Base-by-base conservation (phyloP, 2,329 filamentous ascomycete species). In the Aspergillus fructus region DNA sequence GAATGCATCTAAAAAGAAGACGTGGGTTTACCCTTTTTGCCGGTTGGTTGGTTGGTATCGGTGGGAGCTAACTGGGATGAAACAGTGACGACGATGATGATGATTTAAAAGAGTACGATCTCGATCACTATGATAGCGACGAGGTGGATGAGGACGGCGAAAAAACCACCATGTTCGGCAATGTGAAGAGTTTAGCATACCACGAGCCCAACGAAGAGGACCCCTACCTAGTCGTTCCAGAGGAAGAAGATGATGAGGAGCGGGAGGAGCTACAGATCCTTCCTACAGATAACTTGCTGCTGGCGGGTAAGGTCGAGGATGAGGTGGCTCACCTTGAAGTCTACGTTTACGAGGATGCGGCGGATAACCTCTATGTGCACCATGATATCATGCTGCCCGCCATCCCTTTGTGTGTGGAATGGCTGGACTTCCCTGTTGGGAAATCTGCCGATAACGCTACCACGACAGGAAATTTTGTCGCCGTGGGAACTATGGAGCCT, bases 371-470 rank as follows among this genome's bases (percentile, higher is more conserved):
- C 60, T 99, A 99, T 74, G 93, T 99, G 23, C 94, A 99, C 79
- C 94, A 99, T 83, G 94, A 99, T 76, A 96, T 99, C 68, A 97
- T 99, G 93, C 84, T 99, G 55, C 94, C 94, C 33, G 93, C 93
- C 23, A 96, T 99, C 70, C 94, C 94, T 11, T 85, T 99, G 6
- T 94, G 91, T 69, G 84, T 97, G 41, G 94, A 99, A 79, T 99
- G 94, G 94, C 78, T 99, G 45, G 91, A 97, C 72, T 83, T 96
- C 55, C 89, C 91, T n/a, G 91, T 96, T 37, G 88, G 89, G 63
- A 91, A 91, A 72, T 76, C 81, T 11, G 77, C 82, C 5, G 83
- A 84, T 42, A 84, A 84, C 43, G 84, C 85, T 60, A 85, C 89
- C 62, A 81, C 85, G 23, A 84, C 82, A 49, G 94, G 90, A 55